Evolutionary conservation across 768 basidiomycete genomes (phyloP).

Genomic region (Suillus sp.): DNA sequence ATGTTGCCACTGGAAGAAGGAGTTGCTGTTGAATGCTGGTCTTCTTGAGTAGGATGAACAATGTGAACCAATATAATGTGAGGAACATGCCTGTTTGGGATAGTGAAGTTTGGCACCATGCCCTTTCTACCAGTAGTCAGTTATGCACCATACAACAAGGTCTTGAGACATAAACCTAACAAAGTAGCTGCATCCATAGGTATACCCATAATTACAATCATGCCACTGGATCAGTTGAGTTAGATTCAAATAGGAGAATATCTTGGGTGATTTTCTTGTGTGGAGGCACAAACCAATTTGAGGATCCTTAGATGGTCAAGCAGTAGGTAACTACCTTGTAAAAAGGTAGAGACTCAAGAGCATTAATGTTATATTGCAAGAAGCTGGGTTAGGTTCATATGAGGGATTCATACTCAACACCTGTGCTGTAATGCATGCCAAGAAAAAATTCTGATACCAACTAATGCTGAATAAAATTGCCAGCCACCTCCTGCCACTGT

Average conservation of each 20-base stretch:
- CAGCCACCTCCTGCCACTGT: not conserved
- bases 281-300: not conserved
- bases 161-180: not conserved
- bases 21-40: not conserved
- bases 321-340: not conserved
- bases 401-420: not conserved
- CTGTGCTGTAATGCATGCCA: not conserved
- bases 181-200: not conserved
- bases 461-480: not conserved
- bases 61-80: not conserved
- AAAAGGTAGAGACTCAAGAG: not conserved
- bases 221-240: not conserved
- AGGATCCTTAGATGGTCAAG: not conserved
- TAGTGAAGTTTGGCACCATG: not conserved
- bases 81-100: not conserved
- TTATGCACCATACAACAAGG: not conserved
- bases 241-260: not conserved
- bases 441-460: not conserved
- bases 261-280: not conserved
- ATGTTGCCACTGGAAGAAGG: conserved; percentile 1
- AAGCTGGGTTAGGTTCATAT: not conserved
- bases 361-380: not conserved
- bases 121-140: not conserved
- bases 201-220: not conserved
- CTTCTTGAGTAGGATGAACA: not conserved